Evolutionary conservation across 148 eudicot species (phyloP).

Genomic region (Cornus florida): DNA sequence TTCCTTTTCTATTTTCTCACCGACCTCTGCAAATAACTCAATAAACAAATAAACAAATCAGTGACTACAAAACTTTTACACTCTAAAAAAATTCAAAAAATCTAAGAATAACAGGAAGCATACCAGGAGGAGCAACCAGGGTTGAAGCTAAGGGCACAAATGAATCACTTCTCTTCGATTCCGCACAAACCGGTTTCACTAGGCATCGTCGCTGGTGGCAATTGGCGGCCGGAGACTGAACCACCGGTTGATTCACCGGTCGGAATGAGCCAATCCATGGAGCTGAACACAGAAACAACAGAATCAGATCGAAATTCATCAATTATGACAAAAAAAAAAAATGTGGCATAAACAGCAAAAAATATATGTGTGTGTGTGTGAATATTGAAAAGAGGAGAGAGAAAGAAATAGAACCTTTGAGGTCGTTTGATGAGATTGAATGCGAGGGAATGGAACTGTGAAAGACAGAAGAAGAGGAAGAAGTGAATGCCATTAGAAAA

Average conservation of each 20-base stretch:
- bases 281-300: background rate
- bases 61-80: background rate
- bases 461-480: constrained; percentile 3
- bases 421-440: constrained; percentile 8
- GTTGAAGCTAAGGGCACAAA: constrained; percentile 4
- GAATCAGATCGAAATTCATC: too few species aligned
- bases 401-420: background rate
- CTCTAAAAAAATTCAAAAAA: background rate
- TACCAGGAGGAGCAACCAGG: constrained; percentile 5
- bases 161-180: constrained; percentile 11
- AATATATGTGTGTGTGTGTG: too few species aligned
- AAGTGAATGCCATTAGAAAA: constrained; percentile 5
- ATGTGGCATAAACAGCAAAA: too few species aligned
- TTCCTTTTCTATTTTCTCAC: background rate
- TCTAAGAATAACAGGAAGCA: background rate
- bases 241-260: background rate
- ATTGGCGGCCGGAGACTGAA: background rate
- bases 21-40: background rate
- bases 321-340: too few species aligned
- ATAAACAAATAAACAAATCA: background rate
- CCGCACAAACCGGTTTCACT: background rate
- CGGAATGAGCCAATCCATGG: constrained; percentile 4
- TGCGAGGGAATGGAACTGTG: background rate
- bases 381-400: too few species aligned
- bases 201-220: background rate